Evolutionary conservation across 179 eudicot genomes (phyloP).

Genomic region (Sideroxylon spinosum): DNA sequence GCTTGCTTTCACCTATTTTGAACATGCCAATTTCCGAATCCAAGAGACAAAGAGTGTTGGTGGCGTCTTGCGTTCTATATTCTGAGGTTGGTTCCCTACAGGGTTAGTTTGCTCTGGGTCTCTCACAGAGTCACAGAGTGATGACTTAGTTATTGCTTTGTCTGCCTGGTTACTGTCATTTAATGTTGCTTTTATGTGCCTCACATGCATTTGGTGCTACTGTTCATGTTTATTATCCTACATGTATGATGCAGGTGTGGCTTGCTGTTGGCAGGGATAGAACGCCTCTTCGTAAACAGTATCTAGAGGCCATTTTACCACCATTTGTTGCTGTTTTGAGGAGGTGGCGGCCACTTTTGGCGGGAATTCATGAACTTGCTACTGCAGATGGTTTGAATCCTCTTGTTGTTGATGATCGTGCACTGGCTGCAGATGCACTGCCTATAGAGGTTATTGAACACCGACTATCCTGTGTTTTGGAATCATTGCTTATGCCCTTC

Average conservation of each 20-base stretch:
- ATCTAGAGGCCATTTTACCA: conserved; percentile 83
- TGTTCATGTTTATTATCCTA: not conserved
- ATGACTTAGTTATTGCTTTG: not conserved
- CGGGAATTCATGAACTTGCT: conserved; percentile 96
- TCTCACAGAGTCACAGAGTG: not conserved
- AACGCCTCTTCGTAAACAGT: conserved; percentile 81
- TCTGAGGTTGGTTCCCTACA: conserved; percentile 69
- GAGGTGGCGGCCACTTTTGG: conserved; percentile 95
- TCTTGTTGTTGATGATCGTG: conserved; percentile 82
- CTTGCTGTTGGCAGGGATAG: conserved; percentile 79
- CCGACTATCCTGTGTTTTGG: not conserved
- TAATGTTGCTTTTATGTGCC: not conserved
- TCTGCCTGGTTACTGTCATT: not conserved
- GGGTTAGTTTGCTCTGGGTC: conserved; percentile 6
- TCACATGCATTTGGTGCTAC: not conserved
- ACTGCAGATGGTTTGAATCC: conserved; percentile 84
- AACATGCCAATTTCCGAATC: conserved; percentile 94
- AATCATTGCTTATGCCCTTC: no score
- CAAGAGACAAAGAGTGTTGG: conserved; percentile 95
- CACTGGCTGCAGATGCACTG: conserved; percentile 85
- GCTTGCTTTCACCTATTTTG: conserved; percentile 92
- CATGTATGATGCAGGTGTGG: conserved; percentile 64
- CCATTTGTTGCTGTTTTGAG: conserved; percentile 89
- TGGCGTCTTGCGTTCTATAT: conserved; percentile 82
- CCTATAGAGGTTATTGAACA: conserved; percentile 67